Percentiles rank a stretch among this genome's conserved stretches.
These are phyloP conservation scores for Cytospora mali DNA, from an alignment of 2,329 filamentous ascomycete genomes.

Conservation along the genomic window DNA sequence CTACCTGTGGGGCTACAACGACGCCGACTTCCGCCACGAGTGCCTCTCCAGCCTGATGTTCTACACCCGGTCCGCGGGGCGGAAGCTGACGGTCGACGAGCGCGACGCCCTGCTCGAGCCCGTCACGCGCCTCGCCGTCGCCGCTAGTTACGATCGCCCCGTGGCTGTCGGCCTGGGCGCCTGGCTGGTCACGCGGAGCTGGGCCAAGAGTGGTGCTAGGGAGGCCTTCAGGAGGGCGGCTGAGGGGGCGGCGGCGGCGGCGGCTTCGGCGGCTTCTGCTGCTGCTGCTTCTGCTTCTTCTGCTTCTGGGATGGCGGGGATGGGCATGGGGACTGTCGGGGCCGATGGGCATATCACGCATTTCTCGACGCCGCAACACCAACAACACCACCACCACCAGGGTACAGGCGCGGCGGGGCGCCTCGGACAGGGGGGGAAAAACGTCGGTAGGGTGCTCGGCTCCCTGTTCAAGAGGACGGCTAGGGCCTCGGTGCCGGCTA, in stretches of 20 bases:
- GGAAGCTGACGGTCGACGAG: conserved; percentile 22
- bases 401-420: not conserved
- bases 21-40: conserved; percentile 25
- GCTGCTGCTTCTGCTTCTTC: not conserved
- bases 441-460: not conserved
- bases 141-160: conserved; percentile 26
- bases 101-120: conserved; percentile 25
- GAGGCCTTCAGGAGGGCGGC: conserved; percentile 4
- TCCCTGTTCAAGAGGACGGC: conserved; percentile 16
- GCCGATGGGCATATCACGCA: conserved; percentile 27
- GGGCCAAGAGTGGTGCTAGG: conserved; percentile 21
- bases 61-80: conserved; percentile 25
- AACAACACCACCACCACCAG: not conserved
- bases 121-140: conserved; percentile 17
- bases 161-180: conserved; percentile 17
- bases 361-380: conserved; percentile 18
- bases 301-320: not conserved
- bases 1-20: conserved; percentile 26
- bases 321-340: conserved; percentile 14
- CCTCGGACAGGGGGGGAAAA: not conserved
- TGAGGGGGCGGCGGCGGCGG: not conserved
- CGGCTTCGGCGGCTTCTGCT: not conserved
- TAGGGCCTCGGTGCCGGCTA: conserved; percentile 13
- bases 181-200: conserved; percentile 25
- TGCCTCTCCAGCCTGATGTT: conserved; percentile 25